Evolutionary conservation across 2,329 filamentous ascomycete species (phyloP).

Genomic region (Exophiala viscosa): DNA sequence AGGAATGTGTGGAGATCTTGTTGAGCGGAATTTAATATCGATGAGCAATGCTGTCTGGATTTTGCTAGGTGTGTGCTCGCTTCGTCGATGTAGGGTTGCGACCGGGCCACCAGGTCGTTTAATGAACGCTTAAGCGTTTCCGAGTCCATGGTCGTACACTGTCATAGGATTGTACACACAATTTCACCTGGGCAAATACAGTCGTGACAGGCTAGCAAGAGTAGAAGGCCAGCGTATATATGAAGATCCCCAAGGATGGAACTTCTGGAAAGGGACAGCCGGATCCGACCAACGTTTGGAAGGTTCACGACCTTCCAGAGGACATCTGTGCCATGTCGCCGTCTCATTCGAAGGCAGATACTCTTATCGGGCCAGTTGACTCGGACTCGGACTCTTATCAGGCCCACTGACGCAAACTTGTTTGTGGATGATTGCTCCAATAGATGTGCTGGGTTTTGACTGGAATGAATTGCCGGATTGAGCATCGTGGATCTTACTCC

Average conservation of each 20-base stretch:
- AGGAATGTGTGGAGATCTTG: slow-evolving; percentile 27
- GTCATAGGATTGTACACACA: neutral
- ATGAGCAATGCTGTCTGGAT: slow-evolving; percentile 18
- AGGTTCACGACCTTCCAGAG: neutral
- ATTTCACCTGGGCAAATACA: neutral
- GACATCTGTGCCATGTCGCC: neutral
- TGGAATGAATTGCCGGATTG: slow-evolving; percentile 17
- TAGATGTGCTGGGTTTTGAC: neutral
- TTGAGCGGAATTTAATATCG: slow-evolving; percentile 13
- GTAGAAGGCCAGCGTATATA: slow-evolving; percentile 2
- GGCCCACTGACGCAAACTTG: slow-evolving; percentile 9
- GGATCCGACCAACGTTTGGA: neutral
- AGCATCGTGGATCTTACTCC: slow-evolving; percentile 14
- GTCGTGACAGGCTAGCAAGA: neutral
- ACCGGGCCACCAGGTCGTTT: slow-evolving; percentile 14
- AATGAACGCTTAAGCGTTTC: slow-evolving; percentile 10
- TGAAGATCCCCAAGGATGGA: slow-evolving; percentile 2
- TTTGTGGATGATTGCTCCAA: slow-evolving; percentile 10
- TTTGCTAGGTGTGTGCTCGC: slow-evolving; percentile 12
- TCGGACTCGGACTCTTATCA: slow-evolving; percentile 19
- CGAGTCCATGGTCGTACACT: slow-evolving; percentile 13
- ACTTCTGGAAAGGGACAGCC: slow-evolving; percentile 11
- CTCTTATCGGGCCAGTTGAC: neutral
- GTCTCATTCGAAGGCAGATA: neutral
- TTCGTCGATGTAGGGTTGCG: slow-evolving; percentile 20